phyloP scores from a whole-genome alignment of 1,139 yeast genomes.

The Zygotorulaspora mrakii region DNA sequence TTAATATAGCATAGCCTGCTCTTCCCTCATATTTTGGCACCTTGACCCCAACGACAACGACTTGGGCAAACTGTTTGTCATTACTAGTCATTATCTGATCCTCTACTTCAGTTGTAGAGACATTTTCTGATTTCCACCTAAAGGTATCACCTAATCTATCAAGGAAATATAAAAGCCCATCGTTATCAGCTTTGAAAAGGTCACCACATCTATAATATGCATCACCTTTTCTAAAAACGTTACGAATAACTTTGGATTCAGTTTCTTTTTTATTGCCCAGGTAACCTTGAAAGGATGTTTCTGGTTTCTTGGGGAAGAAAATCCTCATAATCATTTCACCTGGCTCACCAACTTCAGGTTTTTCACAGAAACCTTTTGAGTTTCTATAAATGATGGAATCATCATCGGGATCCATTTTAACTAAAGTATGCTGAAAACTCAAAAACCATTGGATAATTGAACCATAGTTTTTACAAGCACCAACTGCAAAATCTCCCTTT shows the following conservation, averaged over 20 bases:
- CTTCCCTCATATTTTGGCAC: conserved; percentile 92
- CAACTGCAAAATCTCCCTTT: conserved; percentile 74
- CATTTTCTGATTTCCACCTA: conserved; percentile 97
- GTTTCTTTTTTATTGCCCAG: conserved; percentile 78
- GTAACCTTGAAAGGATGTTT: conserved; percentile 85
- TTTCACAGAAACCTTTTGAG: conserved; percentile 58
- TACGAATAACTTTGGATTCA: conserved; percentile 61
- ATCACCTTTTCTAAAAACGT: conserved; percentile 82
- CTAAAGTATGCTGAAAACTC: conserved; percentile 56
- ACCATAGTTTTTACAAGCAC: conserved; percentile 88
- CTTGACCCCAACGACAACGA: conserved; percentile 84
- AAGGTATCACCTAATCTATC: conserved; percentile 95
- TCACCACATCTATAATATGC: conserved; percentile 93
- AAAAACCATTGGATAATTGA: conserved; percentile 52
- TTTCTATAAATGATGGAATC: conserved; percentile 69
- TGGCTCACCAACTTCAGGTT: conserved; percentile 57
- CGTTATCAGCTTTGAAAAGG: conserved; percentile 62
- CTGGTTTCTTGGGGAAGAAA: conserved; percentile 57
- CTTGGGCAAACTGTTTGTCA: conserved; percentile 49
- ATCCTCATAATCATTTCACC: conserved; percentile 86
- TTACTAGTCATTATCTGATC: conserved; percentile 51
- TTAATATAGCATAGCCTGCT: conserved; percentile 84
- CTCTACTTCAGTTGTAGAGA: conserved; percentile 90
- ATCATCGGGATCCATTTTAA: conserved; percentile 78
- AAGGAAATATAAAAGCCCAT: conserved; percentile 75